Base-by-base conservation (phyloP, 768 basidiomycete species). In the Kwoniella dendrophila region DNA sequence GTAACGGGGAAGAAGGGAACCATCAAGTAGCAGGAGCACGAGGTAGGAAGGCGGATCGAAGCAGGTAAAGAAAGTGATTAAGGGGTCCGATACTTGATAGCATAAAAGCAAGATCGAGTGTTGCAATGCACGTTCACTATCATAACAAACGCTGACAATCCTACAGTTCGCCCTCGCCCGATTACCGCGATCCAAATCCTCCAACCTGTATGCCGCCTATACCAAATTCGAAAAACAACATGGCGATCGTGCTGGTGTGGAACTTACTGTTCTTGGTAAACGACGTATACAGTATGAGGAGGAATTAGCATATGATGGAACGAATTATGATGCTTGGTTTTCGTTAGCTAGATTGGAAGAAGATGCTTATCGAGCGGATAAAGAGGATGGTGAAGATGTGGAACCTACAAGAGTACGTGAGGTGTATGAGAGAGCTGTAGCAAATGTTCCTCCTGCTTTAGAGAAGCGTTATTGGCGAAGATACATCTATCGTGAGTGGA, bases 271-370 rank as follows among this genome's bases (percentile, higher is more conserved):
- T 0, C 84, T 97, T 0, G 94, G 94, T 32, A 99, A 97, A 78
- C 87, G 96, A n/a, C 85, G 96, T 38, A 97, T 99, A 59, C 93
- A 98, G 72, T 98, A 99, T 73, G 96, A 99, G 76, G 96, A 99
- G 66, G 96, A 99, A 79, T 80, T 98, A 1, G 78, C 87, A 10
- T 89, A 95, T 59, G 92, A 98, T 66, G 88, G 91, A 0, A 86
- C 88, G 43, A 97, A 97, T 77, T 99, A 97, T 75, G 96, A 98
- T 78, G 88, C 89, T 0, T 99, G 96, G 96, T 97, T 99, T 74
- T 96, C 98, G 73, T 95, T 95, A 70, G 85, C 92, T 22, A 85
- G 94, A 18, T 77, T 99, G 33, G 96, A 98, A 76, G 96, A 98
- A 79, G 90, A 87, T 24, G 90, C 93, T 0, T 85, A 86, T 69